Evolutionary conservation across 352 stramenopile species (phyloP).

Genomic region (Globisporangium iwayamae): DNA sequence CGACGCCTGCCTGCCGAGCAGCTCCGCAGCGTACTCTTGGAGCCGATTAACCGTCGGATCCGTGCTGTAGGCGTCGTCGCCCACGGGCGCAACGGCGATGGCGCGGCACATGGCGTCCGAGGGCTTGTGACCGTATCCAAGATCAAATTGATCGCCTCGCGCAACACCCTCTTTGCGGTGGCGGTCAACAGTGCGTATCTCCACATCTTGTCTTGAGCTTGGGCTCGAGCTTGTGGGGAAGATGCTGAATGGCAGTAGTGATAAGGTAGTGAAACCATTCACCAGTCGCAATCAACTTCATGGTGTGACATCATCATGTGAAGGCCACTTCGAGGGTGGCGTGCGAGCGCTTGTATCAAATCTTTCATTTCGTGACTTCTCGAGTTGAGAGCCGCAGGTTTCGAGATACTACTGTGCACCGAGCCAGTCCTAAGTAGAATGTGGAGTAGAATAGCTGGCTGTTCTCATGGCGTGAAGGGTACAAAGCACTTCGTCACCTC

Average conservation of each 20-base stretch:
- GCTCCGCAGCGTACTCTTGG: slow-evolving; percentile 86
- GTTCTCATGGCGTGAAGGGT: too few species aligned
- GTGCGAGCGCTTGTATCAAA: too few species aligned
- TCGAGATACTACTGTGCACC: too few species aligned
- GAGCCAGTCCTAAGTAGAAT: too few species aligned
- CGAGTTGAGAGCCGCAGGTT: too few species aligned
- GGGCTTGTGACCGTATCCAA: slow-evolving; percentile 97
- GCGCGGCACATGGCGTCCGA: slow-evolving; percentile 89
- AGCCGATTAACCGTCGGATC: slow-evolving; percentile 96
- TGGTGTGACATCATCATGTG: too few species aligned
- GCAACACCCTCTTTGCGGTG: background rate
- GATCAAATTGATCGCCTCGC: slow-evolving; percentile 86
- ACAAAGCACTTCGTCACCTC: too few species aligned
- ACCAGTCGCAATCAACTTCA: too few species aligned
- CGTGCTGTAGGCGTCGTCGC: slow-evolving; percentile 70
- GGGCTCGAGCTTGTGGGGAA: background rate
- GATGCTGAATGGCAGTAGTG: background rate
- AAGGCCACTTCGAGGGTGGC: too few species aligned
- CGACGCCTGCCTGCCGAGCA: slow-evolving; percentile 93
- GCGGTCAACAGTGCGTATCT: slow-evolving; percentile 10
- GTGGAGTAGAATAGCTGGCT: too few species aligned
- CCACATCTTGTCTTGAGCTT: slow-evolving; percentile 7
- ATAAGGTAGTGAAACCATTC: background rate
- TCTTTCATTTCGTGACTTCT: too few species aligned
- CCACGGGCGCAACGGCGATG: slow-evolving; percentile 76